Evolutionary conservation across 148 eudicot species (phyloP).

Genomic region (Silene latifolia): DNA sequence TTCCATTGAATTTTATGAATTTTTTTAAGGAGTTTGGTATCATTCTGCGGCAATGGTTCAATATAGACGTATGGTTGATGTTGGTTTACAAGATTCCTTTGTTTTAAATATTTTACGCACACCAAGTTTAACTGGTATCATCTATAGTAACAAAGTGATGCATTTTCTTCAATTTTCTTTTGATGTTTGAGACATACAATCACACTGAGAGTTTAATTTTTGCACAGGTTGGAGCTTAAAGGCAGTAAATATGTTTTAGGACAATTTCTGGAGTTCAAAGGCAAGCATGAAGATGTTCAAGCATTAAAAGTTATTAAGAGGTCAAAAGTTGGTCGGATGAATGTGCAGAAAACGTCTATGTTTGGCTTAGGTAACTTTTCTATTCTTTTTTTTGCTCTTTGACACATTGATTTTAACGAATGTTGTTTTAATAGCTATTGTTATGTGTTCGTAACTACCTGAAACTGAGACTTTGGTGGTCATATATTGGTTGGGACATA

Average conservation of each 20-base stretch:
- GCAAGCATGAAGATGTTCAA: conserved; percentile 73
- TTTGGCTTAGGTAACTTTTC: conserved; percentile 70
- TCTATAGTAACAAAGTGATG: no score
- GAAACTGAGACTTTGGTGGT: not conserved
- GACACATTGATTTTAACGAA: not conserved
- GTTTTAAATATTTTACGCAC: not conserved
- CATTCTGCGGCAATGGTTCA: not conserved
- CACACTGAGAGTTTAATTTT: not conserved
- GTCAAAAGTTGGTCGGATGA: conserved; percentile 71
- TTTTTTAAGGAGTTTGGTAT: not conserved
- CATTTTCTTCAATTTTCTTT: not conserved
- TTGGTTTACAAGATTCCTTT: not conserved
- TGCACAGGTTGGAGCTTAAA: conserved; percentile 72
- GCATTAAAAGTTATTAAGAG: conserved; percentile 61
- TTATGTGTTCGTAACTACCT: not conserved
- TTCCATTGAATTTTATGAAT: no score
- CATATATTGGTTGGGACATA: not conserved
- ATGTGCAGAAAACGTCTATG: conserved; percentile 76
- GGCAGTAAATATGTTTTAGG: conserved; percentile 65
- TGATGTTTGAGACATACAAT: not conserved
- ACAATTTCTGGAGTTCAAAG: conserved; percentile 84
- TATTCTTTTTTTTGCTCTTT: not conserved
- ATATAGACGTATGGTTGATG: not conserved
- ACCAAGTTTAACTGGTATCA: not conserved
- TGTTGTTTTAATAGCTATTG: not conserved